These are phyloP conservation scores for Apiospora arundinis DNA, from an alignment of 2,329 filamentous ascomycete genomes.

Conservation along the genomic window DNA sequence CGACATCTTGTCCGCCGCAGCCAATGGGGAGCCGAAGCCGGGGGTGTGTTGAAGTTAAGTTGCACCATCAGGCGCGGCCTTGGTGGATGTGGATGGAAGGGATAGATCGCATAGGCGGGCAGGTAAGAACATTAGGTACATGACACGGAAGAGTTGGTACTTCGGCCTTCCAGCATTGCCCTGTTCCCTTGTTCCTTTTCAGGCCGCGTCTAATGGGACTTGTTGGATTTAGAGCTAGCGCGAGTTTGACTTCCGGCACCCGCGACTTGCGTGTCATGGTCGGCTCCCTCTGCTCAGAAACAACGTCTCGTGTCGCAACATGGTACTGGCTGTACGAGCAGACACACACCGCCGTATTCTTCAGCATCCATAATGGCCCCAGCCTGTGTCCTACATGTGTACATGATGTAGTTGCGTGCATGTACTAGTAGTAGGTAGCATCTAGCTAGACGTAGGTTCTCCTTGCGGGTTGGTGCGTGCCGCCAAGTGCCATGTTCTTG, in stretches of 20 bases:
- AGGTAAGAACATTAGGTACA: not conserved
- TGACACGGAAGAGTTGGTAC: not conserved
- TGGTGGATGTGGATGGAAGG: conserved; percentile 1
- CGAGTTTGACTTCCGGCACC: conserved; percentile 12
- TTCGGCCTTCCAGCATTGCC: not conserved
- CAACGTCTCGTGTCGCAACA: conserved; percentile 9
- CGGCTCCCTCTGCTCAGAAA: conserved; percentile 11
- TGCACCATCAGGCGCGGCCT: conserved; percentile 17
- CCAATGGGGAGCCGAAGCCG: not conserved
- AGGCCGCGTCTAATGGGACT: conserved; percentile 17
- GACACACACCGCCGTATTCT: conserved; percentile 6
- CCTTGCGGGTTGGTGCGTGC: not conserved
- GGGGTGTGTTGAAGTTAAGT: conserved; percentile 11
- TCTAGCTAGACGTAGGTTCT: not conserved
- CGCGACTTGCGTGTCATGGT: conserved; percentile 9
- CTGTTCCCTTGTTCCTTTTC: not conserved
- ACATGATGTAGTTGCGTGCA: not conserved
- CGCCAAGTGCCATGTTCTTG: conserved; percentile 11
- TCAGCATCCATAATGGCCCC: not conserved
- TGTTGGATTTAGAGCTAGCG: conserved; percentile 11
- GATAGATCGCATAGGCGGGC: not conserved
- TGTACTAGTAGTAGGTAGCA: not conserved
- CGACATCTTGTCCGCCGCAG: not conserved
- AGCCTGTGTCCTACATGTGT: not conserved
- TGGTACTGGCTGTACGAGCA: not conserved